These are phyloP conservation scores for Piloderma croceum DNA, from an alignment of 768 basidiomycete species.

Conservation along the genomic window DNA sequence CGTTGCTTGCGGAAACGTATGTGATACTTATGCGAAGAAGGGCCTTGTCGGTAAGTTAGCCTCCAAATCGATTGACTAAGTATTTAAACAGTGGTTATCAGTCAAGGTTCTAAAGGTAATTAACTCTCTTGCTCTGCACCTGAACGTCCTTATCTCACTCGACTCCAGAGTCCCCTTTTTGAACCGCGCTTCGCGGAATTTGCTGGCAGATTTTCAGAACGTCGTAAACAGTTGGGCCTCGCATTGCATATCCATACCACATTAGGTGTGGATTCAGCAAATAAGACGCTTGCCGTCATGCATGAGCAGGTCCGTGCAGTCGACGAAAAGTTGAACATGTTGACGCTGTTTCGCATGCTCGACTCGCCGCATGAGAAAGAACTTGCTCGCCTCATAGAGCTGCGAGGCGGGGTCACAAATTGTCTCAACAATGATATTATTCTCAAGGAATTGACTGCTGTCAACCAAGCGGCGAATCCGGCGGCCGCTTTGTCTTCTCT, in stretches of 20 bases:
- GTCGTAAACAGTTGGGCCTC: slow-evolving; percentile 21
- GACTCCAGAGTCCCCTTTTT: slow-evolving; percentile 26
- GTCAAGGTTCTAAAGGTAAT: slow-evolving; percentile 30
- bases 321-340: slow-evolving; percentile 18
- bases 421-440: slow-evolving; percentile 21
- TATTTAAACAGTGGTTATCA: slow-evolving; percentile 6
- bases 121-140: too few species aligned
- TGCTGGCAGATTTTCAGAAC: slow-evolving; percentile 17
- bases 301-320: too few species aligned
- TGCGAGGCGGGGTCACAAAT: slow-evolving; percentile 21
- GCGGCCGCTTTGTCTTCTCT: too few species aligned
- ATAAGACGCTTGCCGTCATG: slow-evolving; percentile 5
- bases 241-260: slow-evolving; percentile 26
- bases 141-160: too few species aligned
- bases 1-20: slow-evolving; percentile 27
- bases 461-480: too few species aligned
- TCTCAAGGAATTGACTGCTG: slow-evolving; percentile 18
- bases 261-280: slow-evolving; percentile 14
- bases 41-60: slow-evolving; percentile 13
- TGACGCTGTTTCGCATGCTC: slow-evolving; percentile 21
- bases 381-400: slow-evolving; percentile 18
- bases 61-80: slow-evolving; percentile 4
- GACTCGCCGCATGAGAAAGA: slow-evolving; percentile 21
- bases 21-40: slow-evolving; percentile 25
- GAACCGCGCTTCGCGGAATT: slow-evolving; percentile 20